A percentile compares a stretch with the other conserved stretches of the same genome.
Conservation (phyloP, 1,139 yeast genomes). For the Scheffersomyces parashehatae region DNA sequence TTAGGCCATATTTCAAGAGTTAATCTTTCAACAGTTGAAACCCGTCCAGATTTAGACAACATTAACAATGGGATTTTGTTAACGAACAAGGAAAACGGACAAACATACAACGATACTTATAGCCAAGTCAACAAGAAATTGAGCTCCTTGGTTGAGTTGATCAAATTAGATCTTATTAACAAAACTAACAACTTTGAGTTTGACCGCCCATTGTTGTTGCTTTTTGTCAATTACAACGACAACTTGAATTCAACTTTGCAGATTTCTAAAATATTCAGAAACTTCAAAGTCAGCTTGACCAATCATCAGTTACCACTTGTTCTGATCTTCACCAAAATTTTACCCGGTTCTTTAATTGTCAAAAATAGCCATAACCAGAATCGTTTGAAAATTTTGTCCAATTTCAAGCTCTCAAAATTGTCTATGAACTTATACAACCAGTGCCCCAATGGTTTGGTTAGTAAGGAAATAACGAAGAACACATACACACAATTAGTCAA, state of each 20-base stretch:
- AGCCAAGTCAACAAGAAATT: slow-evolving; percentile 32
- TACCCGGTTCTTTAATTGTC: slow-evolving; percentile 55
- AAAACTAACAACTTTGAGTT: slow-evolving; percentile 45
- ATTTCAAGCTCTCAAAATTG: slow-evolving; percentile 46
- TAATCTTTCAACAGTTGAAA: slow-evolving; percentile 30
- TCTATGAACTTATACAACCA: slow-evolving; percentile 67
- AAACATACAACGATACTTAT: slow-evolving; percentile 27
- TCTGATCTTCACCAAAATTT: slow-evolving; percentile 51
- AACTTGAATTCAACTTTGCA: slow-evolving; percentile 48
- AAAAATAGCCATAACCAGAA: slow-evolving; percentile 36
- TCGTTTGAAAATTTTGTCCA: slow-evolving; percentile 50
- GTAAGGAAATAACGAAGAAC: slow-evolving; percentile 11
- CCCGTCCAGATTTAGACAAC: slow-evolving; percentile 34
- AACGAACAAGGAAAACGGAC: slow-evolving; percentile 20
- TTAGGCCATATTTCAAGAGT: slow-evolving; percentile 47
- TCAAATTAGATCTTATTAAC: slow-evolving; percentile 41
- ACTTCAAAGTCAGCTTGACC: slow-evolving; percentile 44
- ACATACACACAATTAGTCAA: slow-evolving; percentile 46
- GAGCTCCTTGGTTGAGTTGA: slow-evolving; percentile 33
- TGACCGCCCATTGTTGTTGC: slow-evolving; percentile 47
- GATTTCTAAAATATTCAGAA: slow-evolving; percentile 48
- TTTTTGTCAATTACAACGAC: slow-evolving; percentile 47
- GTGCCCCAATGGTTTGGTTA: slow-evolving; percentile 34
- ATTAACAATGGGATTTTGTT: slow-evolving; percentile 37
- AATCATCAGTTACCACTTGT: slow-evolving; percentile 46